phyloP scores from a whole-genome alignment of 176 grass and related monocot species.

The Eleusine coracana region DNA sequence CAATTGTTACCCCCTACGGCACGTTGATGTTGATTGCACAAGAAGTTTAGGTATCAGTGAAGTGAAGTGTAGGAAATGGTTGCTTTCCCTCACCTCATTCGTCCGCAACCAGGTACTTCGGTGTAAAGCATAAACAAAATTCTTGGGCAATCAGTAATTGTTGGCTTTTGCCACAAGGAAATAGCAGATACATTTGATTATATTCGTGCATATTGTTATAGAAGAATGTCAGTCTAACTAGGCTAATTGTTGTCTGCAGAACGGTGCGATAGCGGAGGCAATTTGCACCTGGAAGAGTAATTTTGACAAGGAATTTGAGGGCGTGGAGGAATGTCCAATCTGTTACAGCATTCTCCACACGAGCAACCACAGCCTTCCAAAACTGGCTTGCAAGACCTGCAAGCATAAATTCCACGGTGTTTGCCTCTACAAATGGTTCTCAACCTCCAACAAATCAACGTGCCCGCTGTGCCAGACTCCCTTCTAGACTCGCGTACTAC shows the following conservation, averaged over 20 bases:
- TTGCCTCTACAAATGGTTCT: conserved; percentile 99
- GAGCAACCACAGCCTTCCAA: conserved; percentile 84
- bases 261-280: conserved; percentile 86
- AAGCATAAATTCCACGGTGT: conserved; percentile 93
- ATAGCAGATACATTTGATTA: not conserved
- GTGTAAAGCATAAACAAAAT: not conserved
- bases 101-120: conserved; percentile 73
- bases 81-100: conserved; percentile 86
- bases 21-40: conserved; percentile 89
- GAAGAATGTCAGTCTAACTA: not conserved
- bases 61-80: conserved; percentile 88
- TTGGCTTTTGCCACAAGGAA: not conserved
- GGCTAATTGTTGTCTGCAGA: conserved; percentile 44
- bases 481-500: conserved; percentile 47
- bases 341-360: conserved; percentile 96
- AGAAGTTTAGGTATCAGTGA: conserved; percentile 87
- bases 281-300: conserved; percentile 87
- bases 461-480: conserved; percentile 94
- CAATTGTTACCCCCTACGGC: conserved; percentile 77
- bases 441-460: conserved; percentile 96
- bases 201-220: not conserved
- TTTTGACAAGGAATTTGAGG: conserved; percentile 96
- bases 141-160: not conserved
- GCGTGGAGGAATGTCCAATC: conserved; percentile 93
- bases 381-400: conserved; percentile 94